These are phyloP conservation scores for Cryptococcus sp. DNA, from an alignment of 1,284 basidiomycete species.

Conservation along the genomic window DNA sequence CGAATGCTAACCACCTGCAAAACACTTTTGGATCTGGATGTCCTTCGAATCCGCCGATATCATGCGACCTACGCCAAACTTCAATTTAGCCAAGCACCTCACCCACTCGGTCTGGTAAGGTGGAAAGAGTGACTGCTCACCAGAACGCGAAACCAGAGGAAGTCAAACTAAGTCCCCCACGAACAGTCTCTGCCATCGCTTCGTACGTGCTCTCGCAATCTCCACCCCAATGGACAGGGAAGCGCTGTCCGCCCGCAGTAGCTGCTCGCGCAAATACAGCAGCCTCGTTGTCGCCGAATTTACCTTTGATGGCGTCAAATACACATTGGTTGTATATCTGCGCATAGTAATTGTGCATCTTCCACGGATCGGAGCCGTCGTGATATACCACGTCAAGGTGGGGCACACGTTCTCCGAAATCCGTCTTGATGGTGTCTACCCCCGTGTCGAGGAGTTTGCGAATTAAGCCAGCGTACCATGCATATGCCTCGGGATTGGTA, in stretches of 20 bases:
- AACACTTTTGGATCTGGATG: slow-evolving; percentile 70
- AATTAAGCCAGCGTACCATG: slow-evolving; percentile 68
- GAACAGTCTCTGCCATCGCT: slow-evolving; percentile 72
- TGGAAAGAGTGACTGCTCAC: background rate
- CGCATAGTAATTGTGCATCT: slow-evolving; percentile 58
- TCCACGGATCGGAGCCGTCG: slow-evolving; percentile 66
- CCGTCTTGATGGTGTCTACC: slow-evolving; percentile 65
- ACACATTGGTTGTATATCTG: slow-evolving; percentile 70
- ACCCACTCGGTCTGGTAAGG: background rate
- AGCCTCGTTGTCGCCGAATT: slow-evolving; percentile 66
- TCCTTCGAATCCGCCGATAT: slow-evolving; percentile 50
- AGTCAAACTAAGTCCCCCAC: slow-evolving; percentile 67
- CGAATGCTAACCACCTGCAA: slow-evolving; percentile 72
- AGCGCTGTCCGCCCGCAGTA: slow-evolving; percentile 68
- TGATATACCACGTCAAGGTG: slow-evolving; percentile 64
- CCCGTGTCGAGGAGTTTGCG: slow-evolving; percentile 66
- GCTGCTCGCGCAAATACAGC: slow-evolving; percentile 69
- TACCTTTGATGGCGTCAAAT: slow-evolving; percentile 62
- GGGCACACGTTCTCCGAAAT: slow-evolving; percentile 68
- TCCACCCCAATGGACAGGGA: slow-evolving; percentile 63
- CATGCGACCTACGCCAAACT: slow-evolving; percentile 2
- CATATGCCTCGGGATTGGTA: slow-evolving; percentile 67
- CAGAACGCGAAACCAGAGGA: slow-evolving; percentile 55
- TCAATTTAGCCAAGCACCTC: background rate
- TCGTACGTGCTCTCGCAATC: slow-evolving; percentile 76